Percentiles rank a stretch among this genome's conserved stretches.
Evolutionary conservation across 2,329 filamentous ascomycete genomes (phyloP).

Genomic region (Colletotrichum somersetense): DNA sequence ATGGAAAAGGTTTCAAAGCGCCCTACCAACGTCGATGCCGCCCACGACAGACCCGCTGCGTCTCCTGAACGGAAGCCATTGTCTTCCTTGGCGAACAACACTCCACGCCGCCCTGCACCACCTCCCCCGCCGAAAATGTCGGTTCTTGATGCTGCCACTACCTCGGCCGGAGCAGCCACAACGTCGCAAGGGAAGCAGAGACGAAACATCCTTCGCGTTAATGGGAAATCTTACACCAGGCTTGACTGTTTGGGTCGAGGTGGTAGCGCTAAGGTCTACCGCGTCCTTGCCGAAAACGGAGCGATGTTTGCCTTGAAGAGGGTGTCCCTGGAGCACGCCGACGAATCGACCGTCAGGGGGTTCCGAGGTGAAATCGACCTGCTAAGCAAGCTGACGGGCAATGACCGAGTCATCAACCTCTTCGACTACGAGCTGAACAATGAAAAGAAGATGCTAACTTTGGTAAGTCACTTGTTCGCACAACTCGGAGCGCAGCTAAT

Average conservation of each 20-base stretch:
- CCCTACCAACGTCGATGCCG: slow-evolving; percentile 61
- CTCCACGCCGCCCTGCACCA: slow-evolving; percentile 81
- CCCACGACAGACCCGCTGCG: slow-evolving; percentile 50
- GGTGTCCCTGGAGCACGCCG: slow-evolving; percentile 90
- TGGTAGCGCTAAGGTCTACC: slow-evolving; percentile 93
- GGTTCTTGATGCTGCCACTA: slow-evolving; percentile 90
- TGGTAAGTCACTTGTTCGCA: slow-evolving; percentile 67
- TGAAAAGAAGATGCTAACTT: slow-evolving; percentile 85
- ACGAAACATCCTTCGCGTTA: slow-evolving; percentile 86
- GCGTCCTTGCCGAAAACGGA: slow-evolving; percentile 96
- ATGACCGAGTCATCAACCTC: slow-evolving; percentile 90
- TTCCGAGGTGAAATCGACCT: slow-evolving; percentile 97
- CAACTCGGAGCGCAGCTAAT: background rate
- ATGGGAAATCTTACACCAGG: slow-evolving; percentile 90
- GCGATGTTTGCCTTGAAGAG: slow-evolving; percentile 95
- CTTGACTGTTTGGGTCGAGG: slow-evolving; percentile 92
- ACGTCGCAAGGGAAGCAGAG: slow-evolving; percentile 80
- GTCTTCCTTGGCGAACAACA: slow-evolving; percentile 70
- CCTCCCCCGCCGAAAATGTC: slow-evolving; percentile 96
- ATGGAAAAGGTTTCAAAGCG: slow-evolving; percentile 65
- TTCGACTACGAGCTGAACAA: slow-evolving; percentile 95
- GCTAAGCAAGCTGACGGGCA: slow-evolving; percentile 82
- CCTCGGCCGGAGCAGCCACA: slow-evolving; percentile 82
- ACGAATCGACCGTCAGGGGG: slow-evolving; percentile 84
- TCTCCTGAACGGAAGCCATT: slow-evolving; percentile 71